Evolutionary conservation across 2,329 filamentous ascomycete species (phyloP).

Genomic region (Neofusicoccum umdonicola): DNA sequence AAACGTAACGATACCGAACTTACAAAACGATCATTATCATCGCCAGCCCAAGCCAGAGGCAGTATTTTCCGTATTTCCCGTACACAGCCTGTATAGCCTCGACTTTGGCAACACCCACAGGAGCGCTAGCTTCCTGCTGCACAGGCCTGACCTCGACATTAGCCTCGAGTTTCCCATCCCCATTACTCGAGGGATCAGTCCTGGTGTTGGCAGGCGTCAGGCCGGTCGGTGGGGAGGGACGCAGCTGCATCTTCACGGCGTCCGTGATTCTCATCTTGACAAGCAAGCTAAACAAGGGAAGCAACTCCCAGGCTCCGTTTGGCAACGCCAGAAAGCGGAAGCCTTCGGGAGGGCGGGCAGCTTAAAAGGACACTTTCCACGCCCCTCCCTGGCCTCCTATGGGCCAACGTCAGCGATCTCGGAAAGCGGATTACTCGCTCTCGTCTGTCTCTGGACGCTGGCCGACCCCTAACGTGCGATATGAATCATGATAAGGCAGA

Average conservation of each 20-base stretch:
- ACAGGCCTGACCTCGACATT: neutral
- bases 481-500: neutral
- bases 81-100: constrained; percentile 30
- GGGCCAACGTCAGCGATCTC: neutral
- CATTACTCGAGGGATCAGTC: neutral
- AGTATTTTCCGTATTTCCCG: constrained; percentile 30
- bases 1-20: neutral
- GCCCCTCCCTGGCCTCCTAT: neutral
- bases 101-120: constrained; percentile 25
- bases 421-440: neutral
- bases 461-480: neutral
- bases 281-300: neutral
- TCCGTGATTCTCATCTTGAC: neutral
- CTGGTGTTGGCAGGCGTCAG: neutral
- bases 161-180: neutral
- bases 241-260: neutral
- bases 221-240: neutral
- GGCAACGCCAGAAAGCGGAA: neutral
- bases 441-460: neutral
- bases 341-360: neutral
- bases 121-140: constrained; percentile 18
- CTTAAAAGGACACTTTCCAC: neutral
- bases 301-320: neutral
- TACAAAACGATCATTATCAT: constrained; percentile 21
- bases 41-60: constrained; percentile 8